These are phyloP conservation scores for Passiflora organensis DNA, from an alignment of 345 rosid species.

Conservation along the genomic window DNA sequence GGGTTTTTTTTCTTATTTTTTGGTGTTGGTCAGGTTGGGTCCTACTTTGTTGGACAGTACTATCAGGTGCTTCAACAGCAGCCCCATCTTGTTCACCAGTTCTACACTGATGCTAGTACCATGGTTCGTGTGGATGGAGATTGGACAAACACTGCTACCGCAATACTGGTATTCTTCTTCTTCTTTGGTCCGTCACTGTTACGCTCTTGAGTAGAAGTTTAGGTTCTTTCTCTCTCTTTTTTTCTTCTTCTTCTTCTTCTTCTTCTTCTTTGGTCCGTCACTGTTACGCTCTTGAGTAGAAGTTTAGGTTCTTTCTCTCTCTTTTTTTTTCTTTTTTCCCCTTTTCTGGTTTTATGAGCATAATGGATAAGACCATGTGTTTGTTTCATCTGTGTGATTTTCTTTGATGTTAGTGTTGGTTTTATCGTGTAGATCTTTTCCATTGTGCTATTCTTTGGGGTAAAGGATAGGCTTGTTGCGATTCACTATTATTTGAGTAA, in stretches of 20 bases:
- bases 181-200: no score
- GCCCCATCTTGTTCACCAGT: constrained; percentile 84
- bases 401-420: no score
- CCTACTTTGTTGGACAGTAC: constrained; percentile 91
- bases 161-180: constrained; percentile 52
- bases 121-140: constrained; percentile 81
- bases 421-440: no score
- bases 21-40: constrained; percentile 58
- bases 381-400: neutral
- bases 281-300: no score
- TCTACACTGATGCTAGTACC: constrained; percentile 64
- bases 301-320: neutral
- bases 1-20: neutral
- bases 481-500: no score
- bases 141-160: constrained; percentile 52
- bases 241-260: neutral
- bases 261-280: no score
- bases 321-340: neutral
- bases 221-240: neutral
- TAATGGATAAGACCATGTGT: neutral
- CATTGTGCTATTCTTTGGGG: no score
- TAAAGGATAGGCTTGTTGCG: no score
- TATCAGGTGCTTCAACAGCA: constrained; percentile 79
- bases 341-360: neutral
- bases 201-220: neutral